Evolutionary conservation across 2,329 filamentous ascomycete genomes (phyloP), one percentile per base, ranked within the genome.

Genomic region (Cladosporium sp.): DNA sequence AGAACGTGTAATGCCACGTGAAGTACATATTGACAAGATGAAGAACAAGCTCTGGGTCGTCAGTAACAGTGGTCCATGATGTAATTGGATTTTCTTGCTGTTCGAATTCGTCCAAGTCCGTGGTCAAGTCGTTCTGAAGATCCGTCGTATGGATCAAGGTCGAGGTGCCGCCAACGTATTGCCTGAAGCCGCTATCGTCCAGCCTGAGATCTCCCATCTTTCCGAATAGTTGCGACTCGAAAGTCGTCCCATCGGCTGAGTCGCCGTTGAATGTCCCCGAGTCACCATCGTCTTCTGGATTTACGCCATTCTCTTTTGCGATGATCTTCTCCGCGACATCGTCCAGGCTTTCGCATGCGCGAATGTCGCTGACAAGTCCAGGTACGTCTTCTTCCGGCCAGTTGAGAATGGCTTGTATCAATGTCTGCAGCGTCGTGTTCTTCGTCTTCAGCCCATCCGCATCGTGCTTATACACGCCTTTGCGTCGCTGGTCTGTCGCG

Each of bases 1-100:
- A 99, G 79, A 95, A 98, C 21, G 93, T 90, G 78, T 98, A 98
- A 78, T 98, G 95, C 91, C 94, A 98, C 72, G 89, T 92, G 80
- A 98, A 98, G 80, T 99, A 99, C 92, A 98, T 93, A 74, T 93
- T 94, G 75, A 99, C 87, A 21, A 99, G 86, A 78, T 97, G 94
- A 18, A 89, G 86, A 71, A 97, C 88, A 55, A 97, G 83, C 64
- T 90, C 86, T 28, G 88, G 84, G 76, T 97, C 92, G 60, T 88
- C 84, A 1, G 92, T 97, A 55, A 97, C 92, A 18, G 84, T 87
- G 0, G 94, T 96, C 95, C 95, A 99, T 64, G 90, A 93, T 24
- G 87, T 88, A 64, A 95, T 84, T 4, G 92, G 89, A 68, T 94
- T 86, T 61, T 90, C 87, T 68, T 85, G 81, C 21, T 83, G 80